Percentiles rank a stretch among this genome's conserved stretches.
These are phyloP conservation scores for Picea engelmannii DNA, from an alignment of 83 land plant species.

Conservation along the genomic window DNA sequence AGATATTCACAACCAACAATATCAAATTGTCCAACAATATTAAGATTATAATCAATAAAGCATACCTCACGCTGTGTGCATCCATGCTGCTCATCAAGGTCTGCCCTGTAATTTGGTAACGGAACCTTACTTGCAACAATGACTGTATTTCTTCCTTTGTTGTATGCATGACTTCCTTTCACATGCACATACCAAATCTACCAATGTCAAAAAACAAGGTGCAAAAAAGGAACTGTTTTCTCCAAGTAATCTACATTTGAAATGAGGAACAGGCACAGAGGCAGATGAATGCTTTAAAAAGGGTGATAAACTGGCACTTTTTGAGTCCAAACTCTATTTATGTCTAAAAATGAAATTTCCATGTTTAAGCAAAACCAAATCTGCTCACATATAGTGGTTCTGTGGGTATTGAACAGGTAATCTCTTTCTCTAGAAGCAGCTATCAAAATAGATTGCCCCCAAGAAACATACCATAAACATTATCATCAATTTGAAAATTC, in stretches of 20 bases:
- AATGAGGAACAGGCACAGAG: too few species aligned
- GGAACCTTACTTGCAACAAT: slow-evolving; percentile 88
- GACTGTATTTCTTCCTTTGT: slow-evolving; percentile 70
- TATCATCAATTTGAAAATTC: too few species aligned
- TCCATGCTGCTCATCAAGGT: slow-evolving; percentile 94
- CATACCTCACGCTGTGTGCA: slow-evolving; percentile 88
- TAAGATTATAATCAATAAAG: too few species aligned
- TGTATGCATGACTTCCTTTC: slow-evolving; percentile 94
- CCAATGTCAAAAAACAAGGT: neutral
- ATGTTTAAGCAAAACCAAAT: neutral
- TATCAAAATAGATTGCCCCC: neutral
- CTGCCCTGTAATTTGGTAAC: slow-evolving; percentile 90
- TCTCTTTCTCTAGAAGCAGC: neutral
- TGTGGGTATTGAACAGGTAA: neutral
- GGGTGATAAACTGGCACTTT: neutral
- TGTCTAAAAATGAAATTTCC: neutral
- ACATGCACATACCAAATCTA: slow-evolving; percentile 24
- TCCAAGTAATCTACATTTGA: too few species aligned
- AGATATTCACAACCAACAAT: too few species aligned
- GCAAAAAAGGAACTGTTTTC: neutral
- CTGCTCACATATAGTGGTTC: neutral
- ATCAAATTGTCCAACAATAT: too few species aligned
- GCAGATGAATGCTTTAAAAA: neutral
- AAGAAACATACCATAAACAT: neutral
- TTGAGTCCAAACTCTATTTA: neutral